phyloP scores from a whole-genome alignment of 1,284 basidiomycete species.

The Heterobasidion irregulare region DNA sequence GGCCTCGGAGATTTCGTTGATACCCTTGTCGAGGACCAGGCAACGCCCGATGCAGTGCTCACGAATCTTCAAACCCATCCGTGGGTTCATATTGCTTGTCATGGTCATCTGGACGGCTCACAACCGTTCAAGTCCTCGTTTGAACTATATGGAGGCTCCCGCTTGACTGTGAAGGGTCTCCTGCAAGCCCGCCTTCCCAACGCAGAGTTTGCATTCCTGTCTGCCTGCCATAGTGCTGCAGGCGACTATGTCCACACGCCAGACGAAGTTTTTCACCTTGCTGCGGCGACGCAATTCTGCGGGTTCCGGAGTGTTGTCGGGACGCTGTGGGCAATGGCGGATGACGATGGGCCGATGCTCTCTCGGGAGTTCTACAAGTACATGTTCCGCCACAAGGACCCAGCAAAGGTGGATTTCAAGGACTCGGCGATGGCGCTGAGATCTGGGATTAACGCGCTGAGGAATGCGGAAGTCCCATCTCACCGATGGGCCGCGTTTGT shows the following conservation, averaged over 20 bases:
- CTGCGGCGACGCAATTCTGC: conserved; percentile 11
- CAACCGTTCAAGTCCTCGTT: conserved; percentile 8
- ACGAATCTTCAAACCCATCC: neutral
- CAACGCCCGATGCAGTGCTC: conserved; percentile 4
- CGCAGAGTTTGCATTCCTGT: conserved; percentile 10
- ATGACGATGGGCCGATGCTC: conserved; percentile 13
- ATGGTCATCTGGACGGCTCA: conserved; percentile 2
- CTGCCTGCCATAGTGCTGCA: conserved; percentile 9
- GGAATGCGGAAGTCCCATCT: neutral
- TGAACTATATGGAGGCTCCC: neutral
- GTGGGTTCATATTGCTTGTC: conserved; percentile 7
- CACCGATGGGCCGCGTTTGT: no score
- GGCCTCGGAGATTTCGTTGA: neutral
- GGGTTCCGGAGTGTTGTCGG: conserved; percentile 27
- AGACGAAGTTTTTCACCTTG: conserved; percentile 2
- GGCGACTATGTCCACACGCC: neutral
- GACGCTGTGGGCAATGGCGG: conserved; percentile 25
- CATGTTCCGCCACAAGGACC: neutral
- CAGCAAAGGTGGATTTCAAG: neutral
- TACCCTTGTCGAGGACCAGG: neutral
- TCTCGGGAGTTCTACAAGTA: conserved; percentile 4
- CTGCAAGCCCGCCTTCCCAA: neutral
- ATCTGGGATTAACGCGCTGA: neutral
- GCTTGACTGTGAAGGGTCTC: conserved; percentile 5
- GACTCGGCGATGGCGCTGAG: neutral